Evolutionary conservation across 257 asterid species (phyloP), one percentile per base, ranked within the genome.

Genomic region (Nicotiana sylvestris): DNA sequence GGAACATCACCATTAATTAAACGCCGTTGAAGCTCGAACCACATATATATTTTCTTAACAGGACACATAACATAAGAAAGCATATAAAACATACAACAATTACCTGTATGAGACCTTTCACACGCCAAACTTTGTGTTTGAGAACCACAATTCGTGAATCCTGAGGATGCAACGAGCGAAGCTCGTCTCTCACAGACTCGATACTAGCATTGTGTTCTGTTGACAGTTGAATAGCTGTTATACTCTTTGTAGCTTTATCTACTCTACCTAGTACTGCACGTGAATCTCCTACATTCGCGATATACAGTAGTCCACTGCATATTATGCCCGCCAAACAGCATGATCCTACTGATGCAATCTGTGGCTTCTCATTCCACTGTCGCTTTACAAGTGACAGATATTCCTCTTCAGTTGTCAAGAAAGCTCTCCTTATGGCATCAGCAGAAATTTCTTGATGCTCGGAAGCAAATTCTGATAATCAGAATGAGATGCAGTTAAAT

Each of bases 61-160:
- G 27, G 33, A 3, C 3, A 61, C 67, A 21, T 61, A n/a, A 61
- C 30, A 21, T 61, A 61, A 61, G 66, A 21, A 9, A 60, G 30
- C 12, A 60, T 60, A 60, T 21, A 21, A 21, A 21, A 60, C 32
- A 60, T 60, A 60, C 12, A 70, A 43, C 35, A 46, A 70, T n/a
- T 85, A 96, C 99, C 97, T 96, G 99, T 82, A 96, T 94, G 83
- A 96, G 85, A 29, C 99, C 98, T 89, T 93, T 96, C 2, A 96
- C 98, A 0, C 98, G 98, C 99, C 99, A 96, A 76, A 94, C 98
- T 51, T 90, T 89, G 90, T 93, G 97, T 87, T 93, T 96, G 65
- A 88, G 88, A 76, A 91, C 95, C 80, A 96, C 99, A 10, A 96
- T 96, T 13, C 87, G 89, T 4, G 99, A 83, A 87, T 96, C 98